Conservation (phyloP, 306 rosid species). For the Pyrus bretschneideri region DNA sequence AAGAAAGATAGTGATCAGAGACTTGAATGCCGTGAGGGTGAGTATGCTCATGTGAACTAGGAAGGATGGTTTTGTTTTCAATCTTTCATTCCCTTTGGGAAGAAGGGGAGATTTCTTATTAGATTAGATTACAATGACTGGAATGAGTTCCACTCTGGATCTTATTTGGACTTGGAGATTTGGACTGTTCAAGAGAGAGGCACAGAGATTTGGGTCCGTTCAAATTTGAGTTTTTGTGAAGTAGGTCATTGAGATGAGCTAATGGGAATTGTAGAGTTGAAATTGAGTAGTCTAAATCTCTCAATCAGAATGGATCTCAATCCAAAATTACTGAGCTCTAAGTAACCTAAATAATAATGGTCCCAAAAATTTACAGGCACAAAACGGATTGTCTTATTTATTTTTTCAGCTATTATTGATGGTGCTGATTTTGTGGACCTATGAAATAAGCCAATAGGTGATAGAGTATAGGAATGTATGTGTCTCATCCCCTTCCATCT, state of each 20-base stretch:
- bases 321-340: slow-evolving; percentile 20
- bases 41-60: neutral
- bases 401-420: neutral
- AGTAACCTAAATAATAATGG: slow-evolving; percentile 11
- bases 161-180: too few relatives aligned
- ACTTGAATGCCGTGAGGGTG: slow-evolving; percentile 12
- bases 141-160: too few relatives aligned
- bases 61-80: slow-evolving; percentile 3
- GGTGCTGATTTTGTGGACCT: slow-evolving; percentile 69
- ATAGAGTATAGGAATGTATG: slow-evolving; percentile 10
- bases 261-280: too few relatives aligned
- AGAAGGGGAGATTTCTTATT: neutral
- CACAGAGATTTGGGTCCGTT: too few relatives aligned
- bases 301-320: too few relatives aligned
- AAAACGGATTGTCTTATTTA: neutral
- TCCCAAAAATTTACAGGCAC: slow-evolving; percentile 8
- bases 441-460: slow-evolving; percentile 18
- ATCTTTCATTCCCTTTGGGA: neutral
- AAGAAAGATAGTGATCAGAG: slow-evolving; percentile 14
- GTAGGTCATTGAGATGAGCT: too few relatives aligned
- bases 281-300: too few relatives aligned
- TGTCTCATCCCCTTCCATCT: slow-evolving; percentile 54
- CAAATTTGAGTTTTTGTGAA: too few relatives aligned
- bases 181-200: too few relatives aligned
- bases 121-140: slow-evolving; percentile 26